These are phyloP conservation scores for Cladochytrium replicatum DNA, from an alignment of 192 early-diverging fungal species.

Conservation along the genomic window DNA sequence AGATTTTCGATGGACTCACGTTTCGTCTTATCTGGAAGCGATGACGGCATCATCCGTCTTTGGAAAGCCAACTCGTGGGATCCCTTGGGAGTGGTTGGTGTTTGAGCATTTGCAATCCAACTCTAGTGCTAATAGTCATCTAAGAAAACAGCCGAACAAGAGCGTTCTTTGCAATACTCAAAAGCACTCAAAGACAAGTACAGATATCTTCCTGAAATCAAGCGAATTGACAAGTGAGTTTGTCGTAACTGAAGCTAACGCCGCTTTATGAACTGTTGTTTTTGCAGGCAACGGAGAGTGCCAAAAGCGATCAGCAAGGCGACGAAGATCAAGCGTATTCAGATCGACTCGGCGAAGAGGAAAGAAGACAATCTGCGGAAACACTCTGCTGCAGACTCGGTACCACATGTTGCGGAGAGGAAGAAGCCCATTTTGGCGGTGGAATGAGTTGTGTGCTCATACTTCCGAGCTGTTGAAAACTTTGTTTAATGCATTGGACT, in stretches of 20 bases:
- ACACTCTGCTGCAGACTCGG: conserved; percentile 55
- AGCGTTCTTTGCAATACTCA: conserved; percentile 64
- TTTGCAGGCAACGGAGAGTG: conserved; percentile 67
- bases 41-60: conserved; percentile 94
- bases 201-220: conserved; percentile 82
- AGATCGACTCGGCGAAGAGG: conserved; percentile 64
- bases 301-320: conserved; percentile 78
- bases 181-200: conserved; percentile 89
- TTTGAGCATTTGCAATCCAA: not conserved
- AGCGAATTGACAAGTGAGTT: conserved; percentile 54
- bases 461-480: too few species aligned
- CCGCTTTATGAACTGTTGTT: not conserved
- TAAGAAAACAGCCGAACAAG: conserved; percentile 55
- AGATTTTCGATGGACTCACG: conserved; percentile 90
- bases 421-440: conserved; percentile 39
- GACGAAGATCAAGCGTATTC: conserved; percentile 66
- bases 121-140: conserved; percentile 4
- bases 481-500: too few species aligned
- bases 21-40: conserved; percentile 88
- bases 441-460: too few species aligned
- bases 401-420: conserved; percentile 36
- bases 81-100: conserved; percentile 56
- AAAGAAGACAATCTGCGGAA: conserved; percentile 91
- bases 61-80: conserved; percentile 95
- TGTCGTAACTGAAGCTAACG: too few species aligned